Base-by-base conservation (phyloP, 305 asterid species). In the Euphrasia arctica region DNA sequence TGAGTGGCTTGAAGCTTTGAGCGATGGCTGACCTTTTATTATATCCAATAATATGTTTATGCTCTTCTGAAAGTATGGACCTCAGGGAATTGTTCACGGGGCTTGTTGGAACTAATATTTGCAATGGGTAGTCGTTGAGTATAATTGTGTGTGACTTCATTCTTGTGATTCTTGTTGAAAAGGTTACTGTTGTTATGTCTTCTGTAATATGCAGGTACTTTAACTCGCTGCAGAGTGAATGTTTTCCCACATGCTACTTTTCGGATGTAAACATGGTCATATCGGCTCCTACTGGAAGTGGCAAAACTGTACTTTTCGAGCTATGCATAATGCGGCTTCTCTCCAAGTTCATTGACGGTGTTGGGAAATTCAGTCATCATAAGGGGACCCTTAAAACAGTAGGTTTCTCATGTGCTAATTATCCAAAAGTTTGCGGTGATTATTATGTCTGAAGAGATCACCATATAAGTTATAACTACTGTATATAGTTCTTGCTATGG, bases 281-380 rank as follows among this genome's bases (percentile, higher is more conserved):
- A 73, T 90, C 97, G 54, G 99, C 99, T 12, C 99, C 99, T 63
- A 93, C 99, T 64, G 99, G 99, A 79, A 93, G 99, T 79, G 97
- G 99, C 50, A 93, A 93, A 82, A 90, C 99, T 7, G 95, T 86
- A 69, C 94, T 93, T 14, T 90, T 93, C 71, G 99, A 93, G 83
- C 75, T 93, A 62, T 93, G 99, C 85, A 88, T 93, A 75, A 78
- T 93, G 87, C 83, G 97, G 86, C 89, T 88, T 77, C 85, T 90
- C 67, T 88, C 99, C 67, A 93, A 80, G 80, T 84, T 84, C 81
- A 81, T 90, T 50, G 74, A 85, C 14, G 42, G 77, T 48, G 87
- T 83, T 64, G 95, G 86, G 57, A 78, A 64, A 15, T 85, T 93
- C 80, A 75, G 70, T 68, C 91, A 81, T 76, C 72, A 55, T 10